A percentile compares a stretch with the other conserved stretches of the same genome.
Conservation (phyloP, 768 basidiomycete species). For the Amanita pseudoporphyria region DNA sequence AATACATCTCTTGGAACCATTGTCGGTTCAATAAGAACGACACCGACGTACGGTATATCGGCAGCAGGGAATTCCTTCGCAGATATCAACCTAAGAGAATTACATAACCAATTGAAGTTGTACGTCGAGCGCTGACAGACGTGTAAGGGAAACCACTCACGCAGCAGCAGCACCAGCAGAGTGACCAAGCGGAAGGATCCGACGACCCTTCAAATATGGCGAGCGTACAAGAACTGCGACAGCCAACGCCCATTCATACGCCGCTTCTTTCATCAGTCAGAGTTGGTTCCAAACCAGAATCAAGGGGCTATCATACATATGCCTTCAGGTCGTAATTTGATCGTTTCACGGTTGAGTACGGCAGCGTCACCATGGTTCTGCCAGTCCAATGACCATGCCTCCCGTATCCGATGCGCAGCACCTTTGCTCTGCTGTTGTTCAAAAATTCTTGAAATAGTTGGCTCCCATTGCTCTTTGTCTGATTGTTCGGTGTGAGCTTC, state of each 20-base stretch:
- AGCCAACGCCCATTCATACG: slow-evolving; percentile 12
- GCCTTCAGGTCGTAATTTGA: slow-evolving; percentile 21
- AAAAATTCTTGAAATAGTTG: slow-evolving; percentile 31
- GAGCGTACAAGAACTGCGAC: slow-evolving; percentile 11
- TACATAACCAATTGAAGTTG: slow-evolving; percentile 25
- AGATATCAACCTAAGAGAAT: slow-evolving; percentile 28
- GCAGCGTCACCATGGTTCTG: slow-evolving; percentile 42
- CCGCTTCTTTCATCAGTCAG: slow-evolving; percentile 3
- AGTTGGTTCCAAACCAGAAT: slow-evolving; percentile 27
- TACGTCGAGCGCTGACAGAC: slow-evolving; percentile 19
- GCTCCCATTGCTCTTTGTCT: slow-evolving; percentile 54
- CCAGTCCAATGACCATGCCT: slow-evolving; percentile 44
- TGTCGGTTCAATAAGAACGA: slow-evolving; percentile 38
- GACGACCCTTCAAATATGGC: slow-evolving; percentile 10
- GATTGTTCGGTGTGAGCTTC: background rate
- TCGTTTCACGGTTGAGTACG: slow-evolving; percentile 26
- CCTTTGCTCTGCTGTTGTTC: slow-evolving; percentile 15
- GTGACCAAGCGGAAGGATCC: slow-evolving; percentile 12
- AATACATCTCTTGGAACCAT: slow-evolving; percentile 30
- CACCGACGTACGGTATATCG: slow-evolving; percentile 20
- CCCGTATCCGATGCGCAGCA: slow-evolving; percentile 14
- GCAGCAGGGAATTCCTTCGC: slow-evolving; percentile 21
- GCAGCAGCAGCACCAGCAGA: slow-evolving; percentile 12
- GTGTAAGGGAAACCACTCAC: slow-evolving; percentile 19
- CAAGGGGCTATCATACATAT: slow-evolving; percentile 27